Evolutionary conservation across 106 monocot species (phyloP), one percentile per base, ranked within the genome.

Genomic region (Allium cepa): DNA sequence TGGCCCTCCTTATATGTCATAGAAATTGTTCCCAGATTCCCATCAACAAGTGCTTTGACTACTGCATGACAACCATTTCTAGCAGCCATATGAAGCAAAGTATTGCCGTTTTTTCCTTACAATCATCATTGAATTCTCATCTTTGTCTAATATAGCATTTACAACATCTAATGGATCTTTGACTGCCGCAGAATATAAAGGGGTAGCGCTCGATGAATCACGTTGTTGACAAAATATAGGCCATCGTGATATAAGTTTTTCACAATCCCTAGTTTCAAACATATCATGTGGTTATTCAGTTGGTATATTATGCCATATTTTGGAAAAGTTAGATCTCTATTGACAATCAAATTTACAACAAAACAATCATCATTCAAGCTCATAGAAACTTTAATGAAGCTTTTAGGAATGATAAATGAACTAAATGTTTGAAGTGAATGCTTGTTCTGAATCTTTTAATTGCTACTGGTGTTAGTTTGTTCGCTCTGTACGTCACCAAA

Each of bases 41-140:
- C 81, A 47, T 82, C 76, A 26, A 92, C 57, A 36, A 97, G 92
- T 45, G 80, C 71, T 64, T 77, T 92, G 10, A 92, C 92, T 14
- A 97, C 87, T 50, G 62, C 69, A 72, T 76, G 47, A 46, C 73
- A 49, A 56, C 96, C 96, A 78, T 59, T 80, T 76, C 96, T 85
- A 49, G 86, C 91, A 53, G 86, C 81, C 56, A 73, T 84, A 71
- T 97, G 96, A 49, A 97, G 62, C 11, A 91, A 69, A 10, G 96
- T 97, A 67, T 97, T 97, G 28, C 92, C 96, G 72, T 97, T 97
- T 80, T n/a, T 97, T 97, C 49, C 96, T 79, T 22, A 92, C 81
- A 64, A 86, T 89, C 69, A 81, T 67, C 10, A 73, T 76, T 9
- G 79, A 61, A 55, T 77, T 80, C 17, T 78, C 66, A 74, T 97